Base-by-base conservation (phyloP, 345 rosid species). In the Lumnitzera littorea region DNA sequence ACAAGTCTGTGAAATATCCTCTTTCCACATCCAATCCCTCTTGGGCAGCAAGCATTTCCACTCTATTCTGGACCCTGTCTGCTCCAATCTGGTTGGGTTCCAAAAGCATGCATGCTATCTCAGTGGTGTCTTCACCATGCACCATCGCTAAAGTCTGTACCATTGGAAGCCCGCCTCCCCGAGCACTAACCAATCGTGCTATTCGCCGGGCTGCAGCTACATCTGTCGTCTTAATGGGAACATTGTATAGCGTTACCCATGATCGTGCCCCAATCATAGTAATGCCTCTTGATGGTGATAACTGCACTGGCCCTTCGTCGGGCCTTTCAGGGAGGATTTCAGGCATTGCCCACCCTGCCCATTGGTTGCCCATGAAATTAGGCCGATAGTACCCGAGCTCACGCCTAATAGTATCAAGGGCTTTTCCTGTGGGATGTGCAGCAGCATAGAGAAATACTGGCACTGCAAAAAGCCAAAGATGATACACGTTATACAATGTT, bases 331-430 rank as follows among this genome's bases (percentile, higher is more conserved):
- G 63, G 48, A 84, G 80, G 49, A 27, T 51, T 53, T 74, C 80
- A 0, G 82, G 62, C 66, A 69, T 49, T 13, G 78, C 55, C 83
- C 76, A 72, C 3, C 90, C 84, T 0, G 75, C 78, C 87, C 87
- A 85, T 61, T 82, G 84, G 75, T 20, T 74, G 25, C 82, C 91
- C 71, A 72, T 70, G 68, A 54, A 75, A 61, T 82, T 85, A 2
- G 91, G 91, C 66, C 80, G 72, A 70, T 70, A 85, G 71, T 82
- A 85, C 43, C 76, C 84, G 23, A 82, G 74, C 70, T 85, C 87
- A 1, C 85, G 72, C 68, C 87, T 71, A 53, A 82, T 80, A 50
- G 75, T 74, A 58, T 82, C 91, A 20, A 78, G 58, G 56, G 84
- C 79, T 69, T 64, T 82, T 11, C 82, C 81, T 13, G 79, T 74